A percentile compares a stretch with the other conserved stretches of the same genome.
Evolutionary conservation across 2,329 filamentous ascomycete species (phyloP).

Genomic region (Paramyrothecium sp.): DNA sequence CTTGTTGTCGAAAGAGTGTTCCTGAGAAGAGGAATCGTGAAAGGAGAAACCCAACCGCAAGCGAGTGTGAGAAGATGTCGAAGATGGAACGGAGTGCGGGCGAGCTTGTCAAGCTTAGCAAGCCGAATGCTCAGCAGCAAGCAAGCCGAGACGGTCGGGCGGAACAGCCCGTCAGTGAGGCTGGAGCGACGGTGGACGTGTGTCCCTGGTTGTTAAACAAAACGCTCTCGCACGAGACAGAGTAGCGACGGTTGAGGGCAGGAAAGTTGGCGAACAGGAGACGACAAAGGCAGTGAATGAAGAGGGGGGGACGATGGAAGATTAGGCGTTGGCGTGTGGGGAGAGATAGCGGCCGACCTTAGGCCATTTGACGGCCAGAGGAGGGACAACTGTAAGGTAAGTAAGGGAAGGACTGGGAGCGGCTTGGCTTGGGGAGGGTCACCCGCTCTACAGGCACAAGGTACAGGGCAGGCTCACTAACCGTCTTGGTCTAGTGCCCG

Average conservation of each 20-base stretch:
- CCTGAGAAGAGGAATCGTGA: too few relatives aligned
- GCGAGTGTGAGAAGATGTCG: not conserved
- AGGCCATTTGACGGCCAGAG: not conserved
- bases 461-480: not conserved
- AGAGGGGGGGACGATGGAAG: not conserved
- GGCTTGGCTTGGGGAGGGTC: too few relatives aligned
- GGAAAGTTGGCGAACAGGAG: not conserved
- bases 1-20: too few relatives aligned
- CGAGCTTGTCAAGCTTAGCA: not conserved
- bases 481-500: not conserved
- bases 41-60: not conserved
- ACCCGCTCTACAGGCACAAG: not conserved
- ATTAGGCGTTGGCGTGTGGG: not conserved
- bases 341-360: not conserved
- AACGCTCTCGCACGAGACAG: not conserved
- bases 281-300: not conserved
- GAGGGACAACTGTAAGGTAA: too few relatives aligned
- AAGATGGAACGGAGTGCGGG: not conserved
- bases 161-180: not conserved
- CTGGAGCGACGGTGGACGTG: not conserved
- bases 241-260: not conserved
- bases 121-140: not conserved
- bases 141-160: not conserved
- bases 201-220: too few relatives aligned
- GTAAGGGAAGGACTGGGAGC: too few relatives aligned